Conservation (phyloP, 495 filamentous ascomycete species). For the Penicillium salamii region DNA sequence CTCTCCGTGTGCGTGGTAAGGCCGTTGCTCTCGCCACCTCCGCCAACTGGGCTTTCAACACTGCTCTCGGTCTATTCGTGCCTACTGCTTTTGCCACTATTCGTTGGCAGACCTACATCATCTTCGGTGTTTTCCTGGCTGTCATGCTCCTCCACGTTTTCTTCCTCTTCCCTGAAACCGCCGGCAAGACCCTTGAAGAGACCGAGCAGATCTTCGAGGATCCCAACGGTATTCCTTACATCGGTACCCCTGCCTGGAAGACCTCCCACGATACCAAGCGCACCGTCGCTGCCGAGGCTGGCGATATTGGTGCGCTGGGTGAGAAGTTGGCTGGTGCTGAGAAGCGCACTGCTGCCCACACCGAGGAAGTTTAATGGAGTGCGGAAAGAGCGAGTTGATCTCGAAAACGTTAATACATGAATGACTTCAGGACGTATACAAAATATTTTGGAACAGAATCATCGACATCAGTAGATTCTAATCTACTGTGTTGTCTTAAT, state of each 20-base stretch:
- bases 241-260: slow-evolving; percentile 70
- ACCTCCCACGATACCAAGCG: slow-evolving; percentile 37
- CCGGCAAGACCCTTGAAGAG: slow-evolving; percentile 78
- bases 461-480: too few relatives aligned
- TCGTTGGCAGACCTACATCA: slow-evolving; percentile 67
- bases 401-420: too few relatives aligned
- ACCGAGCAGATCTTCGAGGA: slow-evolving; percentile 67
- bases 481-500: too few relatives aligned
- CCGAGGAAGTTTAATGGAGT: slow-evolving; percentile 9
- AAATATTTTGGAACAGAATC: too few relatives aligned
- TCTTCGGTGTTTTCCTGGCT: slow-evolving; percentile 73
- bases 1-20: slow-evolving; percentile 59
- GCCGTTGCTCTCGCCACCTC: slow-evolving; percentile 65
- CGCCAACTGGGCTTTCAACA: slow-evolving; percentile 77
- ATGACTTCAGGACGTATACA: too few relatives aligned
- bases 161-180: slow-evolving; percentile 79
- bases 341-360: slow-evolving; percentile 18
- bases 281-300: slow-evolving; percentile 20
- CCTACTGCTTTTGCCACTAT: slow-evolving; percentile 69
- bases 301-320: slow-evolving; percentile 25
- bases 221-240: slow-evolving; percentile 55
- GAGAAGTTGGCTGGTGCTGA: slow-evolving; percentile 17
- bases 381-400: too few relatives aligned
- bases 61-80: slow-evolving; percentile 71
- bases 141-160: slow-evolving; percentile 69